These are phyloP conservation scores for Neurospora crassa DNA, from an alignment of 2,329 filamentous ascomycete species.

Conservation along the genomic window DNA sequence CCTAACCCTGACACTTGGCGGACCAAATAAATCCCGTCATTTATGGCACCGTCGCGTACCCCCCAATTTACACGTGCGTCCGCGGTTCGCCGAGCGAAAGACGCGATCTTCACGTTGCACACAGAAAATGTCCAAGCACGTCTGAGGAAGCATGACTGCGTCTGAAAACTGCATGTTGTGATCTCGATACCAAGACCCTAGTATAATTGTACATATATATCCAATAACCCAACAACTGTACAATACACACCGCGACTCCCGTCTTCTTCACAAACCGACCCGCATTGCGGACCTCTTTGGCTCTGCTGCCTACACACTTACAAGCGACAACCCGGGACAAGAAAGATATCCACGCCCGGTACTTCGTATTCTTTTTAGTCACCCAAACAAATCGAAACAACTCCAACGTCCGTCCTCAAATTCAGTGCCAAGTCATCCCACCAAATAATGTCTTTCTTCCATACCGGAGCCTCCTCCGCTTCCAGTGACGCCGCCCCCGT, in stretches of 20 bases:
- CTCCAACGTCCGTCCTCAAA: background rate
- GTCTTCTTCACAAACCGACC: background rate
- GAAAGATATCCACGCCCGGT: background rate
- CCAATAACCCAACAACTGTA: background rate
- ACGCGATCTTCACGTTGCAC: background rate
- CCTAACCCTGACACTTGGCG: background rate
- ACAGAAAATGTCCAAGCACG: background rate
- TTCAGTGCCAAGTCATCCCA: background rate
- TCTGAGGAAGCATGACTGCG: background rate
- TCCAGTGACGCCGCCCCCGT: slow-evolving; percentile 11
- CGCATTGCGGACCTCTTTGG: background rate
- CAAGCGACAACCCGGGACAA: background rate
- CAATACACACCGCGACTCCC: background rate
- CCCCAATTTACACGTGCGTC: background rate
- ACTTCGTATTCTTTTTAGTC: background rate
- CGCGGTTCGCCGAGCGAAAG: background rate
- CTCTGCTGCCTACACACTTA: background rate
- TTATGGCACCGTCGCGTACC: background rate
- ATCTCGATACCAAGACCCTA: background rate
- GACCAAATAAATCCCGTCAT: background rate
- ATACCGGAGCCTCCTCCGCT: background rate
- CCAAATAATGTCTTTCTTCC: background rate
- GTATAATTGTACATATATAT: background rate
- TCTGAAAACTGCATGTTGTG: background rate
- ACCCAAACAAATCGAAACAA: background rate